Base-by-base conservation (phyloP, 805 yeast genomes). In the Sporopachydermia lactativora region DNA sequence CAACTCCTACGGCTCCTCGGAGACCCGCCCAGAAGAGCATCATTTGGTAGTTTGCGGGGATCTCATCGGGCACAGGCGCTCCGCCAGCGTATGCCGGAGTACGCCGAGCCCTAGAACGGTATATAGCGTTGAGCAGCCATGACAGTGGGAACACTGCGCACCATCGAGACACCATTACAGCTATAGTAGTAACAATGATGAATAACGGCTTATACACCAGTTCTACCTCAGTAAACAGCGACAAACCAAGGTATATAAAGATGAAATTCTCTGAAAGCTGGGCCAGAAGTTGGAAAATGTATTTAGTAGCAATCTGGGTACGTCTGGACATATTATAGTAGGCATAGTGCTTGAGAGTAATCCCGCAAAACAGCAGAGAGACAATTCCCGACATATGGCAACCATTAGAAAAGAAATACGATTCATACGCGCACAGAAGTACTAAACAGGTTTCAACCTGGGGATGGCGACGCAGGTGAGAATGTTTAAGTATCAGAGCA, bases 1-100 rank as follows among this genome's bases (percentile, higher is more conserved):
- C 99, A 3, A 92, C 99, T 48, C 99, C 99, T 28, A 92, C 99
- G 1, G 99, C 99, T 44, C 99, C 99, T 54, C 99, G 71, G 42
- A 92, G 66, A 3, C 99, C 99, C 2, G 98, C 98, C 99, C 99
- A 92, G 58, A 92, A 92, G 39, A 89, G 85, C 98, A 92, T 92
- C 83, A 86, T 85, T 62, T 92, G 98, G 59, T 92, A 92, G 45
- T 81, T 84, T 52, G 84, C 89, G 17, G 95, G 92, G 46, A 92
- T 86, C 61, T 89, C 97, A 52, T 86, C 96, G 2, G 82, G 81
- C 6, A 70, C 61, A 2, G 68, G 52, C 19, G 52, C 39, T 11
- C 48, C 52, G 6, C 48, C 49, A 3, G 36, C 39, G 3, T 45
- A 36, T 18, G 17, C 61, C 41, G 3, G 47, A 40, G 17, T 43